phyloP scores from a whole-genome alignment of 73 alveolate species.

The Tetrahymena elliotti region DNA sequence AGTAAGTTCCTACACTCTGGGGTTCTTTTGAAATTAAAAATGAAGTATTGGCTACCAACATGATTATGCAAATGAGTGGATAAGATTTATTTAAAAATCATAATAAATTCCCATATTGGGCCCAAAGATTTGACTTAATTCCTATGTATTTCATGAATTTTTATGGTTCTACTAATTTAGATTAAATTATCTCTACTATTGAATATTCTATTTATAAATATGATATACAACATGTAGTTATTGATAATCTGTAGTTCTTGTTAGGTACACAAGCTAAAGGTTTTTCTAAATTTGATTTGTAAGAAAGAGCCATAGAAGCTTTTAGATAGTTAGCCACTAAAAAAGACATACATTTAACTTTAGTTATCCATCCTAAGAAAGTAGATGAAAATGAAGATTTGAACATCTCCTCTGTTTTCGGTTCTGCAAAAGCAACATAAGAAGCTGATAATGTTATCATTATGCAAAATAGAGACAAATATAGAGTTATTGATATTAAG shows the following conservation, averaged over 20 bases:
- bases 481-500: conserved; percentile 59
- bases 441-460: conserved; percentile 84
- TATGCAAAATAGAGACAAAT: conserved; percentile 57
- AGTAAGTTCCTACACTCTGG: conserved; percentile 78
- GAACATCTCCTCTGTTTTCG: conserved; percentile 68
- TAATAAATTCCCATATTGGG: not conserved
- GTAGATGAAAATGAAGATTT: conserved; percentile 80
- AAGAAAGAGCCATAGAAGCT: conserved; percentile 59
- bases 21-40: conserved; percentile 84
- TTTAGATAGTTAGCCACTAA: conserved; percentile 68
- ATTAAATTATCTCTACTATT: conserved; percentile 54
- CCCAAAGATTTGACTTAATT: conserved; percentile 44
- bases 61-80: conserved; percentile 48
- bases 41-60: conserved; percentile 56
- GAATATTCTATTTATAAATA: conserved; percentile 79
- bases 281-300: conserved; percentile 58
- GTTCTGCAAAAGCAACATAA: conserved; percentile 80
- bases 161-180: conserved; percentile 75
- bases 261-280: conserved; percentile 68
- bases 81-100: conserved; percentile 34
- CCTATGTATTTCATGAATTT: conserved; percentile 74
- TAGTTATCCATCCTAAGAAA: conserved; percentile 87
- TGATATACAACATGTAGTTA: conserved; percentile 61
- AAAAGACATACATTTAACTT: conserved; percentile 61
- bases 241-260: conserved; percentile 86